Conservation (phyloP, 2,329 filamentous ascomycete genomes). For the Lasiodiplodia sp. region DNA sequence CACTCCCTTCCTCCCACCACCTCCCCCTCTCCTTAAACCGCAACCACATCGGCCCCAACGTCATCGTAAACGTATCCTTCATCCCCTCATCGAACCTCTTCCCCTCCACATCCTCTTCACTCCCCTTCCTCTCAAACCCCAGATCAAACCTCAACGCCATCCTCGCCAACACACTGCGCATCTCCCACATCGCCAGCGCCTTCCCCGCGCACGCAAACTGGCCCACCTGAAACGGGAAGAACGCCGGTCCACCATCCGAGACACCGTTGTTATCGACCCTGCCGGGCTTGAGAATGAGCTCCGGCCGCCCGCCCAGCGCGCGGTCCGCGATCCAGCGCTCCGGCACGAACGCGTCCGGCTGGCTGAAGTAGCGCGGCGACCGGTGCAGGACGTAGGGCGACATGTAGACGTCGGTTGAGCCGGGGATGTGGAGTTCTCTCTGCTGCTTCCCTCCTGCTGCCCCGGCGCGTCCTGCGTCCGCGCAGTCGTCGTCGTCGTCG, state of each 20-base stretch:
- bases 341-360: slow-evolving; percentile 40
- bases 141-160: slow-evolving; percentile 69
- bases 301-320: slow-evolving; percentile 33
- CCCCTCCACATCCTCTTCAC: slow-evolving; percentile 35
- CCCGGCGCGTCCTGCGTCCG: too few relatives aligned
- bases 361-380: slow-evolving; percentile 31
- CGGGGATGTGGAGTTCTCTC: slow-evolving; percentile 40
- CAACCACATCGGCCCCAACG: slow-evolving; percentile 21
- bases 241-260: slow-evolving; percentile 34
- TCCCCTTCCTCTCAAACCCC: slow-evolving; percentile 44
- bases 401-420: slow-evolving; percentile 40
- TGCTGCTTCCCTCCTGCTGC: too few relatives aligned
- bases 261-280: slow-evolving; percentile 34
- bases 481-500: slow-evolving; percentile 35
- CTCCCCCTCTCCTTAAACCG: slow-evolving; percentile 16
- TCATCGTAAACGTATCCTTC: slow-evolving; percentile 42
- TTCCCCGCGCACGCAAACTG: slow-evolving; percentile 69
- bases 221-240: slow-evolving; percentile 27
- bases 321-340: slow-evolving; percentile 37
- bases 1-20: background rate
- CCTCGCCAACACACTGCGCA: slow-evolving; percentile 68
- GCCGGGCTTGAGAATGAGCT: background rate
- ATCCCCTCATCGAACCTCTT: slow-evolving; percentile 41
- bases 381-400: slow-evolving; percentile 41
- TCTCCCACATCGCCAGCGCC: slow-evolving; percentile 71